Evolutionary conservation across 345 rosid genomes (phyloP), one percentile per base, ranked within the genome.

Genomic region (Heritiera littoralis): DNA sequence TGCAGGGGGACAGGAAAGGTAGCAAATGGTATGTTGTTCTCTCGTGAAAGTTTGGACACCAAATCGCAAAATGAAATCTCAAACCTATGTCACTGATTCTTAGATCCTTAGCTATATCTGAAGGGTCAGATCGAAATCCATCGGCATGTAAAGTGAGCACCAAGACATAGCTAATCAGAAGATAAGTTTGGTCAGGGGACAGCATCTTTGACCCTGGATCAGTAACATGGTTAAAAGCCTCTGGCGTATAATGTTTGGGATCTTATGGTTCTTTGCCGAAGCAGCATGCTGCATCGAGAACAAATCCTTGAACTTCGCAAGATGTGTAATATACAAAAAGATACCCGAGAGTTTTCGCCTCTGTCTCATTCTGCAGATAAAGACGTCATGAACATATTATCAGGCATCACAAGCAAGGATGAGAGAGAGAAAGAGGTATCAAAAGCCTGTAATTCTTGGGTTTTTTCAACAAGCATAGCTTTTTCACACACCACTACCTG

Each of bases 131-230:
- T 81, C 56, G 84, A 82, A 94, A 96, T 63, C 79, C 74, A 79
- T 96, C 98, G 32, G 86, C 97, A 70, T 91, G 88, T 48, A 96
- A 86, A 52, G 89, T 65, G 23, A 96, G 94, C 76, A 94, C 97
- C 73, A 94, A 81, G 35, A 90, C 90, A 51, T 92, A 91, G 86
- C 98, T 92, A 51, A 90, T 86, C 13, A 96, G 90, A 78, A 91
- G 97, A 83, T 89, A 81, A 54, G 61, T 69, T 79, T 89, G 88
- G 41, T 91, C 98, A 13, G 12, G 46, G 2, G 94, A 55, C 17
- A 91, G 82, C 76, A 81, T 84, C 48, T 73, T 81, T 9, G 88
- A 64, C 30, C 78, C 91, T 5, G 90, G 65, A 74, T 81, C 84
- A 45, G 74, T 77, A 85, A 96, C 89, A 89, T 72, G 61, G 80